A percentile compares a stretch with the other conserved stretches of the same genome.
Evolutionary conservation across 441 rosid genomes (phyloP).

Genomic region (Eutrema salsugineum): DNA sequence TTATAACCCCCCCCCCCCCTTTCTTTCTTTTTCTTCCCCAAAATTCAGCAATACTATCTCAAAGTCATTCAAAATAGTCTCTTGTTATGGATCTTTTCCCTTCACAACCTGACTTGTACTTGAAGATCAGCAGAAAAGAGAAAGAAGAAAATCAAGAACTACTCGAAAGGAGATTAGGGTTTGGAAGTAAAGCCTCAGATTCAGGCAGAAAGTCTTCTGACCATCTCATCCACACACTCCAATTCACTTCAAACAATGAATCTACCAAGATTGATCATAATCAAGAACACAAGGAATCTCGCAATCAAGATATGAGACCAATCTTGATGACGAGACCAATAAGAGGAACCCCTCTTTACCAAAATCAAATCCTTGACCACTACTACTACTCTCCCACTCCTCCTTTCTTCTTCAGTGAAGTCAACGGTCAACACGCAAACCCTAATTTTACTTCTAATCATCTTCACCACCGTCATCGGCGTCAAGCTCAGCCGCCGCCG

Average conservation of each 20-base stretch:
- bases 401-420: conserved; percentile 38
- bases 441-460: conserved; percentile 26
- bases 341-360: conserved; percentile 80
- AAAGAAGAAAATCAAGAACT: conserved; percentile 20
- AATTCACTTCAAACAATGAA: conserved; percentile 29
- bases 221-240: conserved; percentile 19
- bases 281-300: conserved; percentile 31
- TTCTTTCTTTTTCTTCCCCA: too few relatives aligned
- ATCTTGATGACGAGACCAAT: conserved; percentile 69
- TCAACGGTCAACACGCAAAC: conserved; percentile 26
- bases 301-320: conserved; percentile 52
- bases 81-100: conserved; percentile 86
- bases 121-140: conserved; percentile 68
- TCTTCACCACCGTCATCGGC: conserved; percentile 27
- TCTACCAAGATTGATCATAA: conserved; percentile 13
- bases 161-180: conserved; percentile 63
- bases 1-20: too few relatives aligned
- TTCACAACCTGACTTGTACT: conserved; percentile 88
- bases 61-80: background rate
- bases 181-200: conserved; percentile 70
- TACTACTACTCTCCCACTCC: conserved; percentile 33
- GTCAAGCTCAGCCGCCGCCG: conserved; percentile 39
- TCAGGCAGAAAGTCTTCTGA: conserved; percentile 39
- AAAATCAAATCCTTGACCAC: conserved; percentile 38
- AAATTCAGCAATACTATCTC: conserved; percentile 21